Evolutionary conservation across 2,329 filamentous ascomycete species (phyloP).

Genomic region (Ascochyta viciae-villosae): DNA sequence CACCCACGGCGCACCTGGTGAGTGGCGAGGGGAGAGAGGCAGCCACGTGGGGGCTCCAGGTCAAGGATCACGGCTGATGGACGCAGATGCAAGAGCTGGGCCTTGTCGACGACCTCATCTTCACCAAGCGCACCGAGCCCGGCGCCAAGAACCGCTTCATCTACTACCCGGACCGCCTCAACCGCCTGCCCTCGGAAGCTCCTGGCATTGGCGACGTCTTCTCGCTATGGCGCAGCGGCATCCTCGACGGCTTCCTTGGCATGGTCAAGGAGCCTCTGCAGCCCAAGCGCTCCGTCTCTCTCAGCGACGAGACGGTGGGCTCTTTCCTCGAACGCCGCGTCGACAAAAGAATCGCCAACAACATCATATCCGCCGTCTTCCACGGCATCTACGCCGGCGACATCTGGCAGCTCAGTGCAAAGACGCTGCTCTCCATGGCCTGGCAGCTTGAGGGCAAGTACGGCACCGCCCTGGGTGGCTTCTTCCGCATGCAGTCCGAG

Average conservation of each 20-base stretch:
- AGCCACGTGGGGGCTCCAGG: too few relatives aligned
- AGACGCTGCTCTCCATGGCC: slow-evolving; percentile 63
- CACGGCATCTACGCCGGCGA: slow-evolving; percentile 96
- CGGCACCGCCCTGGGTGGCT: slow-evolving; percentile 40
- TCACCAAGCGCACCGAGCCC: slow-evolving; percentile 58
- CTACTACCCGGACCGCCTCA: slow-evolving; percentile 86
- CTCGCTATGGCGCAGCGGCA: slow-evolving; percentile 59
- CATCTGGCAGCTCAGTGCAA: slow-evolving; percentile 78
- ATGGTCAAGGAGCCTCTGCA: slow-evolving; percentile 49
- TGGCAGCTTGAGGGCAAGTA: slow-evolving; percentile 58
- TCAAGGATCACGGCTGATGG: slow-evolving; percentile 11
- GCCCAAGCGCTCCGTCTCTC: slow-evolving; percentile 39
- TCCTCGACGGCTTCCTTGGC: slow-evolving; percentile 59
- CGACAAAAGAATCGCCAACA: slow-evolving; percentile 67
- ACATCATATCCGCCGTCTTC: slow-evolving; percentile 74
- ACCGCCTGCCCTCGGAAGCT: slow-evolving; percentile 50
- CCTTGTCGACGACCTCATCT: slow-evolving; percentile 63
- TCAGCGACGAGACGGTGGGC: slow-evolving; percentile 74
- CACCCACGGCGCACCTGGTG: slow-evolving; percentile 76
- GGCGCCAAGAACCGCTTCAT: slow-evolving; percentile 74
- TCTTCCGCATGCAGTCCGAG: slow-evolving; percentile 28
- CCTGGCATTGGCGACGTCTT: slow-evolving; percentile 38
- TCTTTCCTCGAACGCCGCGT: slow-evolving; percentile 67
- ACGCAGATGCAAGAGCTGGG: slow-evolving; percentile 64
- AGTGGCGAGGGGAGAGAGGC: slow-evolving; percentile 26